These are phyloP conservation scores for Bruguiera gymnorhiza DNA, from an alignment of 345 rosid species.

Conservation along the genomic window DNA sequence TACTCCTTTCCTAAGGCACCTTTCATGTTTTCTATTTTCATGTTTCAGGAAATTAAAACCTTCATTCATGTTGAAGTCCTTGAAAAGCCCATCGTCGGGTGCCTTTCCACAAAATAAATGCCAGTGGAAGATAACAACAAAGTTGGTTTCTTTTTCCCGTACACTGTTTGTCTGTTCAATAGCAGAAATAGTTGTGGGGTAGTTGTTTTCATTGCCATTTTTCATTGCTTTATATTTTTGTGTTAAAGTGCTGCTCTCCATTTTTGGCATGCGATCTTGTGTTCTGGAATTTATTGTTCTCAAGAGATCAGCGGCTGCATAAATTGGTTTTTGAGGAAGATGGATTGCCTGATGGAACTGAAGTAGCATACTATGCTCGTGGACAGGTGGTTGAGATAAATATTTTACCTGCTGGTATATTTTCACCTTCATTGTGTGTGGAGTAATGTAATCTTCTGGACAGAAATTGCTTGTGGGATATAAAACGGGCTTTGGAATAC, in stretches of 20 bases:
- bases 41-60: conserved; percentile 30
- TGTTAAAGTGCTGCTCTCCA: neutral
- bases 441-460: conserved; percentile 34
- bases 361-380: conserved; percentile 34
- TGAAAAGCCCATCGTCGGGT: conserved; percentile 29
- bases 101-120: conserved; percentile 25
- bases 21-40: neutral
- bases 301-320: conserved; percentile 32
- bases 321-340: conserved; percentile 33
- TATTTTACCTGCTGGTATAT: conserved; percentile 24
- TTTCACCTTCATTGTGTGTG: conserved; percentile 22
- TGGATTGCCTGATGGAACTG: conserved; percentile 36
- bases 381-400: conserved; percentile 26
- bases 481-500: conserved; percentile 29
- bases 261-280: neutral
- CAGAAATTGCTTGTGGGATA: conserved; percentile 35
- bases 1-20: neutral
- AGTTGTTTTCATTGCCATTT: too few relatives aligned
- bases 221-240: neutral
- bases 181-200: too few relatives aligned
- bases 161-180: too few relatives aligned
- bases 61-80: conserved; percentile 25
- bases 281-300: conserved; percentile 12
- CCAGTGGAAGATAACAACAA: conserved; percentile 21
- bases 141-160: conserved; percentile 29